Percentiles rank a stretch among this genome's conserved stretches.
These are phyloP conservation scores for Peronospora tabacina DNA, from an alignment of 352 stramenopile species.

Conservation along the genomic window DNA sequence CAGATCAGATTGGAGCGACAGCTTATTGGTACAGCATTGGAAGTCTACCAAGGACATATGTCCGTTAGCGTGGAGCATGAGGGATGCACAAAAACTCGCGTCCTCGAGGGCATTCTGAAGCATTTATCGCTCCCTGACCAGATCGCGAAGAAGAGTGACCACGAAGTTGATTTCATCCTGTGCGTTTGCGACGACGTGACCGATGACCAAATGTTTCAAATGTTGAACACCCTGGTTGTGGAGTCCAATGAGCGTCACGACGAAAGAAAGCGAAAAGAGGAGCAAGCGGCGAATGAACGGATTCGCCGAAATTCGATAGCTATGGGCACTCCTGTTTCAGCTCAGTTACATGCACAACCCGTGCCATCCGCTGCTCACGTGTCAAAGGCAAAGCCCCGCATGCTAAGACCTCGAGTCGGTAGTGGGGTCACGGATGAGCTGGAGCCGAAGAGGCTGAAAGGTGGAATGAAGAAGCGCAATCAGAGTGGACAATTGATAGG, in stretches of 20 bases:
- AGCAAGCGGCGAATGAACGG: constrained; percentile 25
- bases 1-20: constrained; percentile 86
- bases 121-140: constrained; percentile 61
- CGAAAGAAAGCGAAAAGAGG: constrained; percentile 34
- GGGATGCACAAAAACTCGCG: constrained; percentile 67
- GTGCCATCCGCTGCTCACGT: constrained; percentile 31
- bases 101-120: constrained; percentile 68
- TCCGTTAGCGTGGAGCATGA: constrained; percentile 79
- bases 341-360: constrained; percentile 20
- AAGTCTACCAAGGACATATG: constrained; percentile 82
- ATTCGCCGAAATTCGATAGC: constrained; percentile 29
- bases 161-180: constrained; percentile 83
- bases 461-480: constrained; percentile 9
- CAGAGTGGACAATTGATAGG: constrained; percentile 17
- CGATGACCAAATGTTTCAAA: constrained; percentile 89
- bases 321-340: constrained; percentile 3
- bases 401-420: constrained; percentile 20
- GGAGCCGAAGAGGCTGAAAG: constrained; percentile 14
- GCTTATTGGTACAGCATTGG: constrained; percentile 71
- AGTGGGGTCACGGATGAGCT: constrained; percentile 20
- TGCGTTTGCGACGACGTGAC: constrained; percentile 85
- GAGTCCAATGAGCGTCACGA: constrained; percentile 73
- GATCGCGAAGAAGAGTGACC: constrained; percentile 50
- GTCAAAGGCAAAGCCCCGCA: constrained; percentile 32
- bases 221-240: constrained; percentile 59